These are phyloP conservation scores for Yamadazyma atlantica DNA, from an alignment of 1,139 yeast species.

Conservation along the genomic window DNA sequence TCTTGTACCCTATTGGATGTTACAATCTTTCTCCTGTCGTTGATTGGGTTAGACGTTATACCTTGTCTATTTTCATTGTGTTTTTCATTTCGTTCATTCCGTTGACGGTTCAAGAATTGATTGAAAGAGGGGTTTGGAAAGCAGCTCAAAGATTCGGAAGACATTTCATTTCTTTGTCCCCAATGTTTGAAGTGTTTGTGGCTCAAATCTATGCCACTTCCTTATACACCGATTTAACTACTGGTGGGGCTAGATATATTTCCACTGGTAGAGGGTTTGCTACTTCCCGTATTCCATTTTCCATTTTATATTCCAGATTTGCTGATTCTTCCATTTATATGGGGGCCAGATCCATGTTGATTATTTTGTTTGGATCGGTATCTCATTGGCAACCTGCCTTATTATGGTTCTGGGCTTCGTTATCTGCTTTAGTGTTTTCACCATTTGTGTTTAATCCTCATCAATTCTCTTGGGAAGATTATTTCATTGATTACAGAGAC, in stretches of 20 bases:
- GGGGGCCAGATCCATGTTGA: slow-evolving; percentile 90
- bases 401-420: slow-evolving; percentile 97
- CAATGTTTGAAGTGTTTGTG: slow-evolving; percentile 96
- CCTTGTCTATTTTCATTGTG: slow-evolving; percentile 95
- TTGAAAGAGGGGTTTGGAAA: slow-evolving; percentile 97
- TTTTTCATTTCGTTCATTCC: slow-evolving; percentile 98
- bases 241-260: slow-evolving; percentile 99
- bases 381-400: slow-evolving; percentile 97
- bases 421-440: slow-evolving; percentile 84
- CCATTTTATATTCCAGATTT: slow-evolving; percentile 92
- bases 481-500: slow-evolving; percentile 97
- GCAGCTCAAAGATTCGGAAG: slow-evolving; percentile 88
- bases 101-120: slow-evolving; percentile 91
- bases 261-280: slow-evolving; percentile 99
- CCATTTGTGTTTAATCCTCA: slow-evolving; percentile 98
- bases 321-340: slow-evolving; percentile 96
- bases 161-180: slow-evolving; percentile 87
- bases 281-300: slow-evolving; percentile 96
- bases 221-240: slow-evolving; percentile 84
- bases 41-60: slow-evolving; percentile 97
- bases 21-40: slow-evolving; percentile 87
- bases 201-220: slow-evolving; percentile 97
- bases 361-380: slow-evolving; percentile 87
- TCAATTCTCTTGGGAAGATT: slow-evolving; percentile 98
- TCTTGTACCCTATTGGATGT: slow-evolving; percentile 86